phyloP scores from a whole-genome alignment of 2,329 filamentous ascomycete species.

The Cladosporium halotolerans region DNA sequence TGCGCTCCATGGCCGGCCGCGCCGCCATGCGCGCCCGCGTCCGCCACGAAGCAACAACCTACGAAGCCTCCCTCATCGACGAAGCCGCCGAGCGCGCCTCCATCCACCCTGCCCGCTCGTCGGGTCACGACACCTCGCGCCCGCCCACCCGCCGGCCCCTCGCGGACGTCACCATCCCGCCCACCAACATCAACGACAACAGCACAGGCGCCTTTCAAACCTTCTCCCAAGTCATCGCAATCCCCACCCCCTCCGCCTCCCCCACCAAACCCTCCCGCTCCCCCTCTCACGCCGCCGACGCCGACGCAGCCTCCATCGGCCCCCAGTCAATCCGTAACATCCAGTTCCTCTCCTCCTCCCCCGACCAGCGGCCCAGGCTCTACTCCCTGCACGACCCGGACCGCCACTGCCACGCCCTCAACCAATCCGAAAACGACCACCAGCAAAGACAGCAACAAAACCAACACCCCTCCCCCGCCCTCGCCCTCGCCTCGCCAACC shows the following conservation, averaged over 20 bases:
- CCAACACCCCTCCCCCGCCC: conserved; percentile 8
- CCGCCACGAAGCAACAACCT: background rate
- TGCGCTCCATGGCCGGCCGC: conserved; percentile 4
- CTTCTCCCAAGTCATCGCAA: conserved; percentile 7
- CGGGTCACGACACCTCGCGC: background rate
- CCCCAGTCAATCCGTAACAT: conserved; percentile 5
- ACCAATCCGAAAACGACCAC: conserved; percentile 15
- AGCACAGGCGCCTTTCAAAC: background rate
- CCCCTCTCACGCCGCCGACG: background rate
- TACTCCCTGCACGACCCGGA: conserved; percentile 16
- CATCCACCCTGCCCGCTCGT: background rate
- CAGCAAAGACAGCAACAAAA: conserved; percentile 11
- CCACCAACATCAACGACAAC: background rate
- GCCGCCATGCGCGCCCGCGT: conserved; percentile 1
- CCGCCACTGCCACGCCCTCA: background rate
- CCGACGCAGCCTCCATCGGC: conserved; percentile 4
- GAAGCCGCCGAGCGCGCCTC: background rate
- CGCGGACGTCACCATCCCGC: background rate
- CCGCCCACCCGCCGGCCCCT: conserved; percentile 2
- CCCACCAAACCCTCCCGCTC: background rate
- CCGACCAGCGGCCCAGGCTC: conserved; percentile 14
- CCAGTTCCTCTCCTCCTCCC: conserved; percentile 7
- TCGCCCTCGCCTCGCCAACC: conserved; percentile 26
- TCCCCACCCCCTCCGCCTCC: background rate
- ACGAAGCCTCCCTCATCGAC: conserved; percentile 3